phyloP scores from a whole-genome alignment of 108 stramenopile species.

The Cyclostephanos tholiformis region DNA sequence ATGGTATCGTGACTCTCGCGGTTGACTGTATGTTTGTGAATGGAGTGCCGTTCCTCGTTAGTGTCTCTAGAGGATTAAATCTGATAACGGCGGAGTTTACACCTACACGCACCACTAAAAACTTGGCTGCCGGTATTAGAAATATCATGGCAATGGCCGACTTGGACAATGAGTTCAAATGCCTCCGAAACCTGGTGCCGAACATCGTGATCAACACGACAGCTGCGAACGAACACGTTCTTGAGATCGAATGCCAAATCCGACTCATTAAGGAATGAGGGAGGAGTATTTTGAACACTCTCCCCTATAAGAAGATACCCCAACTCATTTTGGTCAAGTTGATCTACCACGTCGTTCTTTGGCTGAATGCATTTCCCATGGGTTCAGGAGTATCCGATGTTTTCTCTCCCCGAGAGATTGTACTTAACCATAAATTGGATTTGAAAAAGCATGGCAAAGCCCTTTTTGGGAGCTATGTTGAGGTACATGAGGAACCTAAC shows the following conservation, averaged over 20 bases:
- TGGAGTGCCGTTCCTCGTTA: no score
- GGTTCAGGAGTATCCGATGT: no score
- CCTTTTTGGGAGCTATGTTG: no score
- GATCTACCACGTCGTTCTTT: no score
- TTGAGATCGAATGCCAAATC: not conserved
- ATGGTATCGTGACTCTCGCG: not conserved
- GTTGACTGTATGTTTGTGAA: not conserved
- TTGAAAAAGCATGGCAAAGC: no score
- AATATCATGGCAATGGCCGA: not conserved
- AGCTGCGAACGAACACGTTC: not conserved
- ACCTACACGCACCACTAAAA: not conserved
- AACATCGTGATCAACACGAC: not conserved
- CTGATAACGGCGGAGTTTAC: not conserved
- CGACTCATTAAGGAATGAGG: not conserved
- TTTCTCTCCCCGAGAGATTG: no score
- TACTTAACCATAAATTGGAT: no score
- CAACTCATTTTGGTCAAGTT: no score
- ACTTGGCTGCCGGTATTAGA: not conserved
- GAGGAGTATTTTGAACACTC: no score
- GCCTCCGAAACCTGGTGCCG: not conserved
- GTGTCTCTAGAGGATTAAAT: not conserved
- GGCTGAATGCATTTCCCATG: no score
- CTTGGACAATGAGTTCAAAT: not conserved
- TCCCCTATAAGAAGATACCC: no score
- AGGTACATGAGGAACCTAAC: no score